Conservation (phyloP, 345 rosid species). For the Eucalyptus cladocalyx region DNA sequence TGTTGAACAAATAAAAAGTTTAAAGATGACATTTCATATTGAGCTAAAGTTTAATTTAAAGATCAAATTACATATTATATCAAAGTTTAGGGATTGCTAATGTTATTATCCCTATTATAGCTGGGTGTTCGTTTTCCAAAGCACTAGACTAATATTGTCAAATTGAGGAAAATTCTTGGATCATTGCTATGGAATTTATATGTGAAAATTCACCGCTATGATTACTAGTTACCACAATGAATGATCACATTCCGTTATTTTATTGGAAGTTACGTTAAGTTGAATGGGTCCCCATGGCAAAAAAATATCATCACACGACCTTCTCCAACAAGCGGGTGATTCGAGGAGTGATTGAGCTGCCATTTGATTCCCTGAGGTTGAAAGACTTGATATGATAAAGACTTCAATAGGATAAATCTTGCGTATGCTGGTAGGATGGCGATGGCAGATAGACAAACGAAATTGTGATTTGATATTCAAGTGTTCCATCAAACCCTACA, state of each 20-base stretch:
- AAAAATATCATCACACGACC: not conserved
- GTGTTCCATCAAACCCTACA: not conserved
- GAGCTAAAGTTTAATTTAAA: too few species aligned
- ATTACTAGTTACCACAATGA: not conserved
- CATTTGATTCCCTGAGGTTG: not conserved
- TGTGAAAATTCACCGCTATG: not conserved
- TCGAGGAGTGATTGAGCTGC: not conserved
- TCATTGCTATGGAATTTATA: not conserved
- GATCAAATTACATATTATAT: too few species aligned
- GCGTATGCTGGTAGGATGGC: not conserved
- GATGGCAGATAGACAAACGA: not conserved
- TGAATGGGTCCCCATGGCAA: not conserved
- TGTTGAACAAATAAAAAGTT: too few species aligned
- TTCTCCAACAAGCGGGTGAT: not conserved
- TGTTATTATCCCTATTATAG: too few species aligned
- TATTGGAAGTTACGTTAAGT: not conserved
- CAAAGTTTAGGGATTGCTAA: too few species aligned
- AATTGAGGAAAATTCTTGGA: not conserved
- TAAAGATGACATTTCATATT: accelerated
- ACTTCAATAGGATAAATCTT: not conserved
- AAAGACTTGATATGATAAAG: not conserved
- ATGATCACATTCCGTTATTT: not conserved
- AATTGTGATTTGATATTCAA: not conserved
- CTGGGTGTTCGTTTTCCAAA: not conserved
- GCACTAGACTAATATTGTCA: not conserved